A percentile compares a stretch with the other conserved stretches of the same genome.
Evolutionary conservation across 192 early-diverging fungal species (phyloP).

Genomic region (Gaertneriomyces semiglobifer): DNA sequence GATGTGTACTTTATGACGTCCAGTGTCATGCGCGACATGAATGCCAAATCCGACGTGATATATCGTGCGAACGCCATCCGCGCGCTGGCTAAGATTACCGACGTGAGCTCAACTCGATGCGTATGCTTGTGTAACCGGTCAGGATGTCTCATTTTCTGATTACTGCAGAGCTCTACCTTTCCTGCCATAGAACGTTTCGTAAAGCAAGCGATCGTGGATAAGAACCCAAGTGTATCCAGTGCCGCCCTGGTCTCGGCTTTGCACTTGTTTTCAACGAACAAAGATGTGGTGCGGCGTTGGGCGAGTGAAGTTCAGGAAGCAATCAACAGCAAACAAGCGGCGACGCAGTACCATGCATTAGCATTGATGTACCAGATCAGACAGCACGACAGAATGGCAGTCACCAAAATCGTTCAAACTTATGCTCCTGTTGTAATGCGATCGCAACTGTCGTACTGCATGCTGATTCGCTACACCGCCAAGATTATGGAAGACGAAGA

Average conservation of each 20-base stretch:
- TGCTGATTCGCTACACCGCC: constrained; percentile 89
- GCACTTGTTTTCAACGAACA: constrained; percentile 78
- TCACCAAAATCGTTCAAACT: constrained; percentile 91
- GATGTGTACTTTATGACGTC: constrained; percentile 98
- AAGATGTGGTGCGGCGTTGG: constrained; percentile 95
- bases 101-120: constrained; percentile 53
- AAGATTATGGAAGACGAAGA: constrained; percentile 67
- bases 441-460: constrained; percentile 83
- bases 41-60: constrained; percentile 85
- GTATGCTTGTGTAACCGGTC: no score
- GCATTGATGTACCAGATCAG: constrained; percentile 92
- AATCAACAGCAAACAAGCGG: constrained; percentile 84
- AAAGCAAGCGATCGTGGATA: constrained; percentile 96
- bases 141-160: background rate
- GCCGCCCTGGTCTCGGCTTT: constrained; percentile 88
- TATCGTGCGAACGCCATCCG: constrained; percentile 94
- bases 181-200: constrained; percentile 93
- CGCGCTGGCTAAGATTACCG: constrained; percentile 91
- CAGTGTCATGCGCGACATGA: constrained; percentile 94
- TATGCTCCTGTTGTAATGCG: constrained; percentile 70
- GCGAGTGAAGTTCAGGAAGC: constrained; percentile 96
- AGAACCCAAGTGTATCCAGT: constrained; percentile 80
- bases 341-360: constrained; percentile 96
- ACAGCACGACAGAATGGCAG: constrained; percentile 97
- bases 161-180: constrained; percentile 78